Evolutionary conservation across 179 eudicot genomes (phyloP), one percentile per base, ranked within the genome.

Genomic region (Amaranthus tricolor): DNA sequence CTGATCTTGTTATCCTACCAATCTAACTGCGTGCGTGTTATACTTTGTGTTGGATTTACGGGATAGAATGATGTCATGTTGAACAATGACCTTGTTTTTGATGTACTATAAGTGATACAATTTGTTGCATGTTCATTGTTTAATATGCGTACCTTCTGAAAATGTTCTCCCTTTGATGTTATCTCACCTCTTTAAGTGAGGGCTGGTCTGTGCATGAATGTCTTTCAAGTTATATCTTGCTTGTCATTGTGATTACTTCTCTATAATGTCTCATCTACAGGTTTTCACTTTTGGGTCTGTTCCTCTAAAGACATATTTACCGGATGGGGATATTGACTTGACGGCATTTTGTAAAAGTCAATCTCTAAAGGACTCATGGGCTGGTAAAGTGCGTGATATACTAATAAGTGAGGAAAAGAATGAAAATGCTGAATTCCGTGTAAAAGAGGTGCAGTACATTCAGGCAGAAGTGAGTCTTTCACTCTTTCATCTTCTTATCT

Each of bases 241-340:
- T 63, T 43, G 10, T 70, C 52, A 7, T 20, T 53, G 0, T 51
- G 24, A 62, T 21, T 57, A 43, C 24, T 50, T 24, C 52, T 66
- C 19, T 50, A 16, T 66, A 43, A 43, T 59, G 62, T 57, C 20
- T 63, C 56, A 43, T 66, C 57, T 76, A 44, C 80, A 90, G 98
- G 98, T 94, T 52, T 92, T 87, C 81, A 90, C 98, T 51, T 94
- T 92, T 86, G 98, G 98, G 56, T 94, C 98, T 66, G 98, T 94
- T 64, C 98, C 98, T 77, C 86, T 94, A 62, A 92, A 92, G 81
- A 94, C 98, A 6, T 94, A 94, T 76, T 85, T 94, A 61, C 98
- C 98, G 15, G 98, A 94, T 88, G 98, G 98, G 68, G 98, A 94
- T 83, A 94, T 94, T 68, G 98, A 94, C 81, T 79, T 94, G 72